Percentiles rank a stretch among this genome's conserved stretches.
Conservation (phyloP, 371 early-diverging fungal genomes). For the Lichtheimia corymbifera region DNA sequence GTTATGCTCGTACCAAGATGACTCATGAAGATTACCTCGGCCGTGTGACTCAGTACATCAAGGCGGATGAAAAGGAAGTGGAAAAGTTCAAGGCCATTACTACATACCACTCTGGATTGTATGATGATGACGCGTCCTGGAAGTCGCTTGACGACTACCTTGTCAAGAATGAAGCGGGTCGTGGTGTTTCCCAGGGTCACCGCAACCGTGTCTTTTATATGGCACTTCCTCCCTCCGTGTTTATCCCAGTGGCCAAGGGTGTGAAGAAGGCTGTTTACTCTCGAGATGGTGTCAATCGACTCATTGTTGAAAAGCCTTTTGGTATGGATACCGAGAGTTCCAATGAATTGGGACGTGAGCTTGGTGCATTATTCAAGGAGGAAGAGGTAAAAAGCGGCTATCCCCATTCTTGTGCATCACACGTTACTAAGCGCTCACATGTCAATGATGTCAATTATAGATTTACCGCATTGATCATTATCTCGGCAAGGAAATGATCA, state of each 20-base stretch:
- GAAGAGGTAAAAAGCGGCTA: slow-evolving; percentile 58
- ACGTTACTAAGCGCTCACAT: too few species aligned
- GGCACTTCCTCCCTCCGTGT: slow-evolving; percentile 96
- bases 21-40: slow-evolving; percentile 77
- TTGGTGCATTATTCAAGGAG: slow-evolving; percentile 80
- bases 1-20: slow-evolving; percentile 94
- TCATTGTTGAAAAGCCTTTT: slow-evolving; percentile 98
- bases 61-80: slow-evolving; percentile 44
- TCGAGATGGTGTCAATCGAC: slow-evolving; percentile 64
- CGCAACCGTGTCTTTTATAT: slow-evolving; percentile 82
- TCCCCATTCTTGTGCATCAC: too few species aligned
- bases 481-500: slow-evolving; percentile 99
- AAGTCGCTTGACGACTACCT: slow-evolving; percentile 64
- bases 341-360: slow-evolving; percentile 62
- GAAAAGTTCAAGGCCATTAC: slow-evolving; percentile 75
- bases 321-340: slow-evolving; percentile 89
- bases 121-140: slow-evolving; percentile 83
- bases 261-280: slow-evolving; percentile 72
- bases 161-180: slow-evolving; percentile 49
- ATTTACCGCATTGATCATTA: slow-evolving; percentile 98
- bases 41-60: slow-evolving; percentile 80
- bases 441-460: slow-evolving; percentile 35
- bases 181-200: slow-evolving; percentile 17
- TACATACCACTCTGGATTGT: slow-evolving; percentile 87
- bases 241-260: slow-evolving; percentile 80